Percentiles rank a stretch among this genome's conserved stretches.
Conservation (phyloP, 1,284 basidiomycete species). For the Laetiporus sulphureus region DNA sequence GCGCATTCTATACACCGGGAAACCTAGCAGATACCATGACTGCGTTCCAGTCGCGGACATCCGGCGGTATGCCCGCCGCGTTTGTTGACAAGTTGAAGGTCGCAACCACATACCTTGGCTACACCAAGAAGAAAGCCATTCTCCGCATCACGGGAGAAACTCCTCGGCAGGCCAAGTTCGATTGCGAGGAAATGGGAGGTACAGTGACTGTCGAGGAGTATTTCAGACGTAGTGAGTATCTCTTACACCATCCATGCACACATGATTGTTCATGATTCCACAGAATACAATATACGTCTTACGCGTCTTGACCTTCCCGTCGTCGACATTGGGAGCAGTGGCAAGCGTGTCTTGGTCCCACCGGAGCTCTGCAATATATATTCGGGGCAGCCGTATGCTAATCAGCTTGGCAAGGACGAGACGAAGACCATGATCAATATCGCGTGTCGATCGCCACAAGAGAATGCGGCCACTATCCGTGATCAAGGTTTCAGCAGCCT, state of each 20-base stretch:
- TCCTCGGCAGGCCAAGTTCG: conserved; percentile 41
- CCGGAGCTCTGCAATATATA: conserved; percentile 64
- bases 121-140: conserved; percentile 43
- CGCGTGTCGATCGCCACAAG: conserved; percentile 50
- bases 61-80: conserved; percentile 38
- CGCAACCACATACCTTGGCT: conserved; percentile 47
- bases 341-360: conserved; percentile 45
- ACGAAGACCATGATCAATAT: conserved; percentile 57
- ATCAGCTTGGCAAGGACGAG: conserved; percentile 44
- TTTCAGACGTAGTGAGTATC: conserved; percentile 46
- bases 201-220: conserved; percentile 52
- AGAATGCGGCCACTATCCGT: conserved; percentile 52
- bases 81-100: conserved; percentile 51
- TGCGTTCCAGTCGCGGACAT: conserved; percentile 35
- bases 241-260: no score
- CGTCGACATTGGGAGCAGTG: conserved; percentile 46
- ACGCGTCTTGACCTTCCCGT: conserved; percentile 46
- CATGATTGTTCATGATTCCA: no score
- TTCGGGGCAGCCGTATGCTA: conserved; percentile 44
- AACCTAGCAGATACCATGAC: conserved; percentile 51
- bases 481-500: conserved; percentile 47
- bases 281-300: conserved; percentile 54
- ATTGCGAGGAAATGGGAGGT: conserved; percentile 43
- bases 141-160: conserved; percentile 36
- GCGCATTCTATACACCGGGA: conserved; percentile 59